Evolutionary conservation across 169 alveolate species (phyloP).

Genomic region (Pseudocohnilembus persalinus): DNA sequence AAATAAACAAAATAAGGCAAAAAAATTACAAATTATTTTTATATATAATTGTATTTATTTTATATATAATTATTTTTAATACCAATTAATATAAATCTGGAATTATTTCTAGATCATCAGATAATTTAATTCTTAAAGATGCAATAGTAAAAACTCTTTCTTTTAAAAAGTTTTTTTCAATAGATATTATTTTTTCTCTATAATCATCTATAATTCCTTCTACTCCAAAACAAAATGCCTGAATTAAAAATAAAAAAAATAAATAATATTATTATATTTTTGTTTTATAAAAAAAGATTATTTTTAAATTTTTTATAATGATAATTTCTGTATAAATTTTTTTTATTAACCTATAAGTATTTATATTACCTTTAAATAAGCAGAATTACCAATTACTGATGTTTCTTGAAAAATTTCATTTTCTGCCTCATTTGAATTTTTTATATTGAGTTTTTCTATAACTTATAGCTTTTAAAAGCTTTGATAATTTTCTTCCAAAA

Average conservation of each 20-base stretch:
- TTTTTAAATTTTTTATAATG: no score
- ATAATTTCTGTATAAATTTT: no score
- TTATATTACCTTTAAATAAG: constrained; percentile 16
- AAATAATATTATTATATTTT: background rate
- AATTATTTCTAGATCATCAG: constrained; percentile 12
- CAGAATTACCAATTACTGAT: constrained; percentile 10
- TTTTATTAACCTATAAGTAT: background rate
- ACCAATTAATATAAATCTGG: constrained; percentile 16
- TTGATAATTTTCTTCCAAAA: constrained; percentile 23
- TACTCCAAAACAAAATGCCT: constrained; percentile 25
- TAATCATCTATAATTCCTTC: constrained; percentile 3
- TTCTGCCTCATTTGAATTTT: background rate
- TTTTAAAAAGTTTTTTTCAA: constrained; percentile 16
- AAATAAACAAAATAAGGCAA: no score
- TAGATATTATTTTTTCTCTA: constrained; percentile 12
- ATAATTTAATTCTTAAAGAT: constrained; percentile 14
- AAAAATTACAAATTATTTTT: background rate
- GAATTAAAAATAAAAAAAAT: no score
- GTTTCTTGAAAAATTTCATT: constrained; percentile 1
- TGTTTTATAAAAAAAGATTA: background rate
- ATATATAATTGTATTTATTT: no score
- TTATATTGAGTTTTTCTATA: background rate
- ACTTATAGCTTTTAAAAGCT: constrained; percentile 9
- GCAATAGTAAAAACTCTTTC: constrained; percentile 18
- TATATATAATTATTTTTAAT: background rate